Evolutionary conservation across 1,139 yeast genomes (phyloP), one percentile per base, ranked within the genome.

Genomic region (Lodderomyces theae): DNA sequence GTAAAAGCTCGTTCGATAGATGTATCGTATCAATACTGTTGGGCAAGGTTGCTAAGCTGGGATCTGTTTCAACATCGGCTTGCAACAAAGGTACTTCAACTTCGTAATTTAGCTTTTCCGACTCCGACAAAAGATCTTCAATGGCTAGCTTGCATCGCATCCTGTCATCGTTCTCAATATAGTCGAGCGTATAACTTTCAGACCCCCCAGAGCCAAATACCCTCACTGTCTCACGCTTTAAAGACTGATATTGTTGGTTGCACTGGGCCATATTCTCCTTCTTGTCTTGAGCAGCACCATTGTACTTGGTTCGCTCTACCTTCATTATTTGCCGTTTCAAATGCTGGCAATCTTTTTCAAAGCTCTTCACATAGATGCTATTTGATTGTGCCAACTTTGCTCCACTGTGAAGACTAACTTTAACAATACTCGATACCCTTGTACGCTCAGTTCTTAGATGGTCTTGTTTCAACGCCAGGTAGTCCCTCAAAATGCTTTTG

Each of bases 91-190:
- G 78, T 8, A 73, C 64, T 17, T 59, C 62, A 17, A 70, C 61
- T 35, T 64, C 58, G 44, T 72, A 72, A 0, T 69, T 59, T 16
- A 74, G 52, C 42, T 64, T 65, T 44, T 75, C 77, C 8, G 74
- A 64, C 13, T 68, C 72, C 1, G 72, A 60, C 12, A 72, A 46
- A 41, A 73, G 75, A 43, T 74, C 78, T 47, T 77, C 80, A 10
- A 79, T 72, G 8, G 80, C 59, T 37, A 84, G 54, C 43, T 83
- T 61, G 43, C 68, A 77, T 44, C 89, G 63, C 76, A 80, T 82
- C 45, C 92, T 62, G 51, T 82, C 80, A 23, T 70, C 65, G 35
- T 86, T 84, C 56, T 86, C 95, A 42, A 82, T 79, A 34, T 73
- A 74, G 52, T 84, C 92, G 19, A 86, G 57, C 1, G 69, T 59